Conservation (phyloP, 148 eudicot genomes). For the Rheum nobile region DNA sequence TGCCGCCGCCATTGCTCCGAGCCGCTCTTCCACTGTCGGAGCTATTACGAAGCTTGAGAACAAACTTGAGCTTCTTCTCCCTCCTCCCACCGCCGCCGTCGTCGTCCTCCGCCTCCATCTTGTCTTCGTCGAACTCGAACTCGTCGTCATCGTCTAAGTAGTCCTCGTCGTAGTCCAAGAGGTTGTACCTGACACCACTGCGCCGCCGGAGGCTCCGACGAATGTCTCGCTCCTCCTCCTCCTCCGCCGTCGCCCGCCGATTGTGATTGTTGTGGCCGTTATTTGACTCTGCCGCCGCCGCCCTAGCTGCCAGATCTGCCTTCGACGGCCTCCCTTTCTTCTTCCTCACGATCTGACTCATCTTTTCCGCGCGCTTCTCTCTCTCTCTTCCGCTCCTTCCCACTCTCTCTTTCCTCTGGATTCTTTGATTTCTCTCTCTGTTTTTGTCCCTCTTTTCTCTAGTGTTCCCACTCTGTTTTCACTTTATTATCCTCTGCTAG, state of each 20-base stretch:
- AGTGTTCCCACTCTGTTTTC: neutral
- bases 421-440: neutral
- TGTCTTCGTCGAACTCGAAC: neutral
- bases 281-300: neutral
- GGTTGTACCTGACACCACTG: conserved; percentile 7
- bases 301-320: conserved; percentile 15
- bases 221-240: conserved; percentile 5
- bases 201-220: conserved; percentile 16
- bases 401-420: neutral
- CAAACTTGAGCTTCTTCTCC: conserved; percentile 16
- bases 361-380: neutral
- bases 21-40: neutral
- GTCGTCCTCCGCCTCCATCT: conserved; percentile 7
- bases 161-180: conserved; percentile 12
- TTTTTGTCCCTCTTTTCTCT: neutral
- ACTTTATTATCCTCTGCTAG: too few species aligned
- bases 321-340: conserved; percentile 16
- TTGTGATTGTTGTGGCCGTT: neutral
- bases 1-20: neutral
- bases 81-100: conserved; percentile 9
- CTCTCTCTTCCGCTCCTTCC: neutral
- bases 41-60: conserved; percentile 12
- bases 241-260: neutral
- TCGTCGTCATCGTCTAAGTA: neutral
- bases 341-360: conserved; percentile 14